A percentile compares a stretch with the other conserved stretches of the same genome.
These are phyloP conservation scores for Punctularia strigosozonata DNA, from an alignment of 768 basidiomycete species.

Conservation along the genomic window DNA sequence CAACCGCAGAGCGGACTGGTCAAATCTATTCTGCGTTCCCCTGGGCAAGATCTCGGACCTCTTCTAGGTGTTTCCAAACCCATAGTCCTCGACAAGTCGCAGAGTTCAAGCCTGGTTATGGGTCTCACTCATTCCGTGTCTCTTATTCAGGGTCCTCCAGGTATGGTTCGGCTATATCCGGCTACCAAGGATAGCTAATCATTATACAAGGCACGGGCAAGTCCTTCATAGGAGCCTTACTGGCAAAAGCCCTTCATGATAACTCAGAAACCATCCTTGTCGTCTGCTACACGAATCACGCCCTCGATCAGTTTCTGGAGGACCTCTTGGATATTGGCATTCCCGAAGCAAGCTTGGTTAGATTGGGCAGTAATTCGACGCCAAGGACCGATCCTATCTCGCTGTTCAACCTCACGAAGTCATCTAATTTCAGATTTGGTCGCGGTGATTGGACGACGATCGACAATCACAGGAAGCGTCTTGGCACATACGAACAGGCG, in stretches of 20 bases:
- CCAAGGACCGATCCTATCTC: slow-evolving; percentile 30
- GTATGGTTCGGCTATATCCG: slow-evolving; percentile 20
- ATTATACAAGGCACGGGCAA: slow-evolving; percentile 51
- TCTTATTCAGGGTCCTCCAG: slow-evolving; percentile 63
- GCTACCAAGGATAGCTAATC: not conserved
- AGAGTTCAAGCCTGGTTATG: slow-evolving; percentile 30
- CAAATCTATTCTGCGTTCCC: slow-evolving; percentile 16
- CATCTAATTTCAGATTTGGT: slow-evolving; percentile 12
- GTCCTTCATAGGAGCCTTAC: slow-evolving; percentile 57
- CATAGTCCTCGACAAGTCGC: slow-evolving; percentile 40
- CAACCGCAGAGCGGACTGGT: slow-evolving; percentile 14
- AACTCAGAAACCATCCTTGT: slow-evolving; percentile 43
- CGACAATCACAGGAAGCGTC: slow-evolving; percentile 21
- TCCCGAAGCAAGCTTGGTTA: slow-evolving; percentile 32
- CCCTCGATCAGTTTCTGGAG: slow-evolving; percentile 58
- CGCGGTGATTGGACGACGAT: slow-evolving; percentile 30
- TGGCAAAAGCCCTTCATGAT: slow-evolving; percentile 50
- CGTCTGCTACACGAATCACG: slow-evolving; percentile 67
- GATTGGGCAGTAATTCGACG: slow-evolving; percentile 47
- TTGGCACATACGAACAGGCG: slow-evolving; percentile 1
- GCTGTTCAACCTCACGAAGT: slow-evolving; percentile 26
- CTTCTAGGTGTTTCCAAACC: slow-evolving; percentile 24
- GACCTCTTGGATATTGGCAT: slow-evolving; percentile 54
- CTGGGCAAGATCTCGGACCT: slow-evolving; percentile 26
- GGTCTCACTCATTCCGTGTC: slow-evolving; percentile 47